These are phyloP conservation scores for Colletotrichum sp. DNA, from an alignment of 2,329 filamentous ascomycete genomes.

Conservation along the genomic window DNA sequence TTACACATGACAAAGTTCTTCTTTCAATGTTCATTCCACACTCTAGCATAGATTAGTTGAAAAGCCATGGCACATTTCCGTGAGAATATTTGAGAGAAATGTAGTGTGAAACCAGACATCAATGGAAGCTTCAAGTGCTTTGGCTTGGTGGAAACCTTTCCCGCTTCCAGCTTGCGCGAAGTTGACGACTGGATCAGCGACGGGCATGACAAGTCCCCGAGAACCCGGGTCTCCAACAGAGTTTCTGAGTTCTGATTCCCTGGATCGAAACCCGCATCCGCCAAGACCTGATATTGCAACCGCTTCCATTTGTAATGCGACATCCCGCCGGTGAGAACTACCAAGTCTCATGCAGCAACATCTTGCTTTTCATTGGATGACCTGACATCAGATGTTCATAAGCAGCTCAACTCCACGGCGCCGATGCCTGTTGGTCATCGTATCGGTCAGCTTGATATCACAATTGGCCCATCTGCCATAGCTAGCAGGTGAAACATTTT, in stretches of 20 bases:
- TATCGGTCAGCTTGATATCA: not conserved
- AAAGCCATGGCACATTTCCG: not conserved
- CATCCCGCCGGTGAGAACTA: not conserved
- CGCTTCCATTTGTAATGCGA: not conserved
- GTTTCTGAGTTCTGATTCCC: not conserved
- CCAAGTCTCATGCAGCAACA: not conserved
- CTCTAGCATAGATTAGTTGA: not conserved
- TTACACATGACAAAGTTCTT: not conserved
- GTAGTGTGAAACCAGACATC: not conserved
- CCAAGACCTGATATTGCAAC: not conserved
- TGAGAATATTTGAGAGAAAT: not conserved
- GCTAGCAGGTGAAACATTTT: not conserved
- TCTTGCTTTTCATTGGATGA: not conserved
- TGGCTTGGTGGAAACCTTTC: not conserved
- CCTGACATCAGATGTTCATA: not conserved
- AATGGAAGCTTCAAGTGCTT: not conserved
- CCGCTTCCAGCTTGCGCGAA: not conserved
- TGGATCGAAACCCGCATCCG: not conserved
- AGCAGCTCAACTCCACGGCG: not conserved
- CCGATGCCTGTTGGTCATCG: not conserved
- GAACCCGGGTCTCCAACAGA: not conserved
- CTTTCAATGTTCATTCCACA: accelerated
- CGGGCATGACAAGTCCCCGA: not conserved
- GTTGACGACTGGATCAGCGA: not conserved
- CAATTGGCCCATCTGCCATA: not conserved